These are phyloP conservation scores for Kwoniella mangroviensis DNA, from an alignment of 768 basidiomycete species.

Conservation along the genomic window DNA sequence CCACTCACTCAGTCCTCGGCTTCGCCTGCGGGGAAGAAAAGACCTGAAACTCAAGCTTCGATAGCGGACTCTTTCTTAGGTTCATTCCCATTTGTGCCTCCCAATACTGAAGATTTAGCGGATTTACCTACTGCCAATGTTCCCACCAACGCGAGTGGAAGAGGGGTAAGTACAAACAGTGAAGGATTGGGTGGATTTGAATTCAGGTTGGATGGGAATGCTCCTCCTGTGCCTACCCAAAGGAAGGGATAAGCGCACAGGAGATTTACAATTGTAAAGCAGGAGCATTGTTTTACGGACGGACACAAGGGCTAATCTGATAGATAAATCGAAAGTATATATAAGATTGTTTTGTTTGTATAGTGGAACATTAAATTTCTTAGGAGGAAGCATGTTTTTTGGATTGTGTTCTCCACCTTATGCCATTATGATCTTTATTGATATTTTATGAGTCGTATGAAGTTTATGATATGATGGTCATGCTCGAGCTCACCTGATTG, in stretches of 20 bases:
- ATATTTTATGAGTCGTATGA: too few species aligned
- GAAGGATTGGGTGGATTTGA: conserved; percentile 52
- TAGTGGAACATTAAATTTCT: too few species aligned
- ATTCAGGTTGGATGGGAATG: conserved; percentile 33
- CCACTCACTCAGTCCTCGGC: conserved; percentile 17
- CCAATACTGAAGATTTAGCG: conserved; percentile 41
- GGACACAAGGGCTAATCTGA: too few species aligned
- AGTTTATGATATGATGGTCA: too few species aligned
- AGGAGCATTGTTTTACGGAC: too few species aligned
- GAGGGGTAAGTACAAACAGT: conserved; percentile 40
- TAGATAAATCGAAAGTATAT: too few species aligned
- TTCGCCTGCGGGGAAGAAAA: neutral
- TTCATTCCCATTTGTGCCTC: conserved; percentile 47
- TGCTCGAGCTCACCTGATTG: too few species aligned
- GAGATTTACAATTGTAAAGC: too few species aligned
- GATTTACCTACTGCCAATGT: conserved; percentile 28
- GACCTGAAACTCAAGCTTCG: conserved; percentile 40
- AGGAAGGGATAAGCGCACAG: neutral
- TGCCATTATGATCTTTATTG: too few species aligned
- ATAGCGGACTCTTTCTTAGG: conserved; percentile 48
- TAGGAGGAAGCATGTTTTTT: too few species aligned
- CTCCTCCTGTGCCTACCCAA: conserved; percentile 5
- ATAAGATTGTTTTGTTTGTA: too few species aligned
- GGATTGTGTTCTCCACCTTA: too few species aligned
- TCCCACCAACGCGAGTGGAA: conserved; percentile 9